phyloP scores from a whole-genome alignment of 2,329 filamentous ascomycete species.

The Verticillium alfalfae region DNA sequence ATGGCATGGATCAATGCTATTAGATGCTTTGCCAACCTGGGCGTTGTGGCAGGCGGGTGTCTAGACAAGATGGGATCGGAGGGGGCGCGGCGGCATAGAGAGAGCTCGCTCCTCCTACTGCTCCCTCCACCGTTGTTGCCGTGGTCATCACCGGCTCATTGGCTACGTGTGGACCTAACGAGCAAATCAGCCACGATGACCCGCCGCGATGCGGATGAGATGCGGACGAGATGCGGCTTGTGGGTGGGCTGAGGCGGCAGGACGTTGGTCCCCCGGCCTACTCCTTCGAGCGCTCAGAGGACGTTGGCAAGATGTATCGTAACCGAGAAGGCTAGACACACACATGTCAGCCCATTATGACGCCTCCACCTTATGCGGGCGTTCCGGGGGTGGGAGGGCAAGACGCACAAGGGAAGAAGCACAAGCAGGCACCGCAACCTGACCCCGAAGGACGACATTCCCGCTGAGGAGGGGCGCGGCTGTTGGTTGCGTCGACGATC shows the following conservation, averaged over 20 bases:
- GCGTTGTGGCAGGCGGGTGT: not conserved
- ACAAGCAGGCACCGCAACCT: not conserved
- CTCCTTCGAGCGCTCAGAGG: not conserved
- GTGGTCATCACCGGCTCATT: not conserved
- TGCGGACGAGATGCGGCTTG: not conserved
- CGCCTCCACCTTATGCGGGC: not conserved
- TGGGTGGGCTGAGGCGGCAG: not conserved
- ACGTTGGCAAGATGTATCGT: not conserved
- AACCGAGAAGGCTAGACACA: not conserved
- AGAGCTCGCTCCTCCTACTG: not conserved
- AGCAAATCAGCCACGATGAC: not conserved
- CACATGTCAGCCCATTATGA: not conserved
- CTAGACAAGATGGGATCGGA: not conserved
- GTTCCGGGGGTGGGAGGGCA: not conserved
- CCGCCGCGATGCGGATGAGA: not conserved
- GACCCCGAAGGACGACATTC: not conserved
- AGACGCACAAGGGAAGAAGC: not conserved
- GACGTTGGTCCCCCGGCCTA: not conserved
- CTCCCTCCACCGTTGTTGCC: not conserved
- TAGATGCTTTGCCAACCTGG: not conserved
- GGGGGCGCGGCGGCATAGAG: too few species aligned
- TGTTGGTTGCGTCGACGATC: not conserved
- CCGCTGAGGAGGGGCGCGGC: not conserved
- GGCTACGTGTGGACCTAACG: not conserved
- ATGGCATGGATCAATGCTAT: not conserved